phyloP scores from a whole-genome alignment of 352 stramenopile genomes.

The Globisporangium viniferum region DNA sequence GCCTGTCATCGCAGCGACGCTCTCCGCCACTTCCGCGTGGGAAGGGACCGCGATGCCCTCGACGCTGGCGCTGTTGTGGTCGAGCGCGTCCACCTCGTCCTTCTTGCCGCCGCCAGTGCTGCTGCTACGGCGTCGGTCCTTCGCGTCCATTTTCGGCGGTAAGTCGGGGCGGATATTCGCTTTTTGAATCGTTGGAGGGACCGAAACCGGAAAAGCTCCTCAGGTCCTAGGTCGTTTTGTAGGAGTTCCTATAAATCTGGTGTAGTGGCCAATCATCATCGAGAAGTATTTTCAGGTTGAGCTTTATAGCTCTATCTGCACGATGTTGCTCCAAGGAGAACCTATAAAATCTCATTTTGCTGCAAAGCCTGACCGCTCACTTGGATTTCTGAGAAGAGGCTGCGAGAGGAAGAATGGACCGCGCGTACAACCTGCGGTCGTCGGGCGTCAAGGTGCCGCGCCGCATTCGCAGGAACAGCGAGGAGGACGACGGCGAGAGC shows the following conservation, averaged over 20 bases:
- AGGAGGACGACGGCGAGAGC: neutral
- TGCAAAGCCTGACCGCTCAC: neutral
- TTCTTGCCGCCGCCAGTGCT: conserved; percentile 18
- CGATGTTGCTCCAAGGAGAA: too few species aligned
- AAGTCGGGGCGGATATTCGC: neutral
- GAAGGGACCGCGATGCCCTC: conserved; percentile 12
- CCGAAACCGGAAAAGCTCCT: neutral
- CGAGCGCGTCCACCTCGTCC: conserved; percentile 19
- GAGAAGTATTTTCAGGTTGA: too few species aligned
- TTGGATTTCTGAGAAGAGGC: neutral
- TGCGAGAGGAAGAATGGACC: conserved; percentile 9
- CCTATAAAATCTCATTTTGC: neutral
- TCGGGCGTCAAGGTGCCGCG: conserved; percentile 18
- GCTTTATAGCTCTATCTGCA: too few species aligned
- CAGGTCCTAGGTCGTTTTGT: neutral
- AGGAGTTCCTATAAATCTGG: neutral
- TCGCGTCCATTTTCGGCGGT: conserved; percentile 13
- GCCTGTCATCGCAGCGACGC: conserved; percentile 15
- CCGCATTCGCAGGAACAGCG: conserved; percentile 6
- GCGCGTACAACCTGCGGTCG: conserved; percentile 33
- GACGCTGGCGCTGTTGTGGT: conserved; percentile 2
- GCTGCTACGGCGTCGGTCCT: conserved; percentile 18
- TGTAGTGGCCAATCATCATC: too few species aligned
- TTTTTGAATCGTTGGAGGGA: conserved; percentile 9
- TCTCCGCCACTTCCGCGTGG: conserved; percentile 18